Base-by-base conservation (phyloP, 2,329 filamentous ascomycete genomes). In the Fusarium sp. region DNA sequence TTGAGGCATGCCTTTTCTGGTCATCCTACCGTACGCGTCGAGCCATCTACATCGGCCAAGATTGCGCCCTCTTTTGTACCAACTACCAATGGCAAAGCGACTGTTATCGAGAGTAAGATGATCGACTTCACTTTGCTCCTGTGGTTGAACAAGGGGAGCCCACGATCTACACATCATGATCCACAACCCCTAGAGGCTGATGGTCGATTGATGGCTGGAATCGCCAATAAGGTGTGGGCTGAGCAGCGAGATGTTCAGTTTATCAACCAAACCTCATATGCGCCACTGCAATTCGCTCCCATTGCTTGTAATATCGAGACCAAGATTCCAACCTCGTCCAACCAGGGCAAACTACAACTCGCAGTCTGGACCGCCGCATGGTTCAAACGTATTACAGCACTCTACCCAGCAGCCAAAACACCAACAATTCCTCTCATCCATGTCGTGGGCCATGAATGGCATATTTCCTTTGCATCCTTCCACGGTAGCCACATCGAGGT, bases 41-140 rank as follows among this genome's bases (percentile, higher is more conserved):
- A 62, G 15, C 58, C 58, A 15, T 51, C 40, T 4, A 15, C 11
- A 9, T 15, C 39, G 7, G 46, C 58, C 11, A 52, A 14, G 40
- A 62, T 56, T 9, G 34, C 26, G 6, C 6, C 52, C 2, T 24
- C 39, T 5, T 62, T 62, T 24, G 5, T 42, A 2, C 52, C 58
- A 13, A 44, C 52, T 4, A 50, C 46, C 17, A 47, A 54, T 24
- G 52, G 52, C 3, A 52, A 45, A 28, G 46, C 52, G 11, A 43
- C 34, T 43, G 28, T 52, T 24, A 52, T 62, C 40, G 58, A 47
- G 52, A 57, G 21, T 39, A 57, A 62, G 26, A 57, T 62, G 52
- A 42, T 57, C 24, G 58, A 62, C 44, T 62, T 17, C 52, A 52
- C 40, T 7, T 34, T 62, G 5, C 40, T 38, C 6, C 33, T 62